Evolutionary conservation across 1,139 yeast species (phyloP).

Genomic region (Yueomyces sp.): DNA sequence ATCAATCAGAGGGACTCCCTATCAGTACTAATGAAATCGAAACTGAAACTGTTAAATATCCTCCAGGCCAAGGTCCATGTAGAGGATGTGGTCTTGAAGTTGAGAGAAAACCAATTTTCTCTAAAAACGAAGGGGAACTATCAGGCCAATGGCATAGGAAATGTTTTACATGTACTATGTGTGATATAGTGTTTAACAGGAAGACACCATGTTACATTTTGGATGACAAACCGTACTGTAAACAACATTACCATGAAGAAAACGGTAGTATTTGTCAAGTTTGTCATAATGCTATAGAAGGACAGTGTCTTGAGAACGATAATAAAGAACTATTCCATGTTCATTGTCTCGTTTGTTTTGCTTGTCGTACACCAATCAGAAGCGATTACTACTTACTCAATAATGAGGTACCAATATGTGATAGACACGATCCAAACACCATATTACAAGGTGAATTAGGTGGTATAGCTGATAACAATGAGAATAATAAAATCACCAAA

Average conservation of each 20-base stretch:
- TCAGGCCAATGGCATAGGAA: conserved; percentile 91
- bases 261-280: conserved; percentile 64
- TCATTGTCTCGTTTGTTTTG: conserved; percentile 45
- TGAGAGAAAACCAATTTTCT: conserved; percentile 48
- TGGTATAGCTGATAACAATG: neutral
- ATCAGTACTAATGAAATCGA: neutral
- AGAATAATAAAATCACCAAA: conserved; percentile 11
- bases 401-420: conserved; percentile 17
- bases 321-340: conserved; percentile 53
- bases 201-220: conserved; percentile 67
- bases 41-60: conserved; percentile 13
- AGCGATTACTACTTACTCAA: conserved; percentile 37
- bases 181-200: conserved; percentile 44
- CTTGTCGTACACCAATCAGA: conserved; percentile 36
- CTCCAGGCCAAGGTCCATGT: conserved; percentile 67
- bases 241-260: conserved; percentile 62
- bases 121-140: conserved; percentile 60
- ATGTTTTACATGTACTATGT: conserved; percentile 67
- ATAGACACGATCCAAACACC: conserved; percentile 17
- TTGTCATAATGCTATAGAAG: conserved; percentile 75
- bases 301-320: conserved; percentile 77
- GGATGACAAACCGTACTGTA: conserved; percentile 72
- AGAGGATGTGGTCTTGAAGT: conserved; percentile 37
- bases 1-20: neutral
- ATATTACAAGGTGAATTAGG: conserved; percentile 10